A percentile compares a stretch with the other conserved stretches of the same genome.
Evolutionary conservation across 129 eudicot genomes (phyloP).

Genomic region (Ambrosia artemisiifolia): DNA sequence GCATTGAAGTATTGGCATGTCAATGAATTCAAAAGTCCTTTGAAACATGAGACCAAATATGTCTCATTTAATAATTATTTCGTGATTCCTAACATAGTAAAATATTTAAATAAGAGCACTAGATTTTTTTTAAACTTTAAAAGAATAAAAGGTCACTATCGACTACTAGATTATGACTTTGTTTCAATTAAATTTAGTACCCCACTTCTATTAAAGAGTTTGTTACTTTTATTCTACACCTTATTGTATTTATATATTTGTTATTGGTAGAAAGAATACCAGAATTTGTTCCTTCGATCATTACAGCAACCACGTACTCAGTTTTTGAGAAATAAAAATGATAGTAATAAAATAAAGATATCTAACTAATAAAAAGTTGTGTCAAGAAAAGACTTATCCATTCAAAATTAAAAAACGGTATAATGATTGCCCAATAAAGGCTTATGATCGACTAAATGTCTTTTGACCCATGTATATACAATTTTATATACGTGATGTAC

Average conservation of each 20-base stretch:
- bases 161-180: slow-evolving; percentile 2
- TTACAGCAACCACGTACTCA: slow-evolving; percentile 7
- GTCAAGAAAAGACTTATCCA: neutral
- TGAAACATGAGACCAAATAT: neutral
- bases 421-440: slow-evolving; percentile 10
- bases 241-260: neutral
- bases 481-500: neutral
- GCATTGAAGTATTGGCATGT: neutral
- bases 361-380: neutral
- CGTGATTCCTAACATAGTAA: neutral
- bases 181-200: neutral
- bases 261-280: slow-evolving; percentile 4
- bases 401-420: neutral
- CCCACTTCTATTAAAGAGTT: neutral
- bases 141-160: slow-evolving; percentile 17
- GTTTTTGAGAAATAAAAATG: neutral
- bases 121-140: neutral
- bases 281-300: slow-evolving; percentile 13
- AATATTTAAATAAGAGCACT: slow-evolving; percentile 14
- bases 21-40: neutral
- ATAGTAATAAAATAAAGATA: neutral
- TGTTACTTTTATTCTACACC: neutral
- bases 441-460: neutral
- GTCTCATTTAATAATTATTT: neutral
- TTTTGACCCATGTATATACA: neutral